Base-by-base conservation (phyloP, 805 yeast genomes). In the Cyberlindnera japonica region DNA sequence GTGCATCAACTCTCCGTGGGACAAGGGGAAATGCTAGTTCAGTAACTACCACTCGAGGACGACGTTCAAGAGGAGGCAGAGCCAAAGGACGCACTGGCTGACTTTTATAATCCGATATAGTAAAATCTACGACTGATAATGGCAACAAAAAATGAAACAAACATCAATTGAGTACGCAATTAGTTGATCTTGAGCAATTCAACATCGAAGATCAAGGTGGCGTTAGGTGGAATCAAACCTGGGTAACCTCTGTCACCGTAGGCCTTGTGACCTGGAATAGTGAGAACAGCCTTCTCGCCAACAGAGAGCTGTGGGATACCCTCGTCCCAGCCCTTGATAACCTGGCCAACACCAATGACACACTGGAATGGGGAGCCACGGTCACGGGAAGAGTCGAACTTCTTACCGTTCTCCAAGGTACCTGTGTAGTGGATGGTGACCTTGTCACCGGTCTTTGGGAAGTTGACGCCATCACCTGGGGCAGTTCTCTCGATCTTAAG, bases 391-490 rank as follows among this genome's bases (percentile, higher is more conserved):
- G 96, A 87, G 67, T 91, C 98, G 63, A 91, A 91, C 70, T 87
- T 87, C 73, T 86, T 88, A 58, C 98, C 98, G 67, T 86, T 85
- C 67, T 87, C 95, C 61, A 91, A 76, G 43, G 95, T 89, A 57
- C 98, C 98, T 38, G 86, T 83, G 79, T 91, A 91, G 72, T 91
- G 97, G 62, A 91, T 91, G 50, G 96, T 82, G 52, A 91, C 93
- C 50, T 72, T 68, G 69, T 90, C 96, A 55, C 97, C 97, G 29
- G 71, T 63, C 65, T 83, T 72, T 61, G 98, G 97, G 79, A 73
- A 90, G 57, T 81, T 82, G 61, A 72, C 75, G 50, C 93, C 95
- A 65, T 91, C 96, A 66, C 97, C 61, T 50, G 59, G 55, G 30
- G 57, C 33, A 23, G 49, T 45, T 54, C 60, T 55, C 43, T 57